These are phyloP conservation scores for Penicillium oxalicum DNA, from an alignment of 2,329 filamentous ascomycete genomes.

Conservation along the genomic window DNA sequence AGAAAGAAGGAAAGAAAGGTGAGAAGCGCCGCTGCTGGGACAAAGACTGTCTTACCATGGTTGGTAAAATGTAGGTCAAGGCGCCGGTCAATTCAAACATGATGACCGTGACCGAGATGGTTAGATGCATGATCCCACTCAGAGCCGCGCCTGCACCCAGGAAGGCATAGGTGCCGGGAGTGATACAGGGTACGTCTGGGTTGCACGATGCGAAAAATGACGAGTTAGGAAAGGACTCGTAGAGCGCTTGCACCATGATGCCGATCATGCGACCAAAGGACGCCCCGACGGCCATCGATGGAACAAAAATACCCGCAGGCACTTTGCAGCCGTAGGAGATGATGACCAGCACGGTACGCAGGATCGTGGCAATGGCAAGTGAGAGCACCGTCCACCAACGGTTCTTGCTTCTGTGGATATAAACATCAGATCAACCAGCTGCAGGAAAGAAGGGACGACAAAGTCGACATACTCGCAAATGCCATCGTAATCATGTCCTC, in stretches of 20 bases:
- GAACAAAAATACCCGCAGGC: conserved; percentile 94
- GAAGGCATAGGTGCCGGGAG: conserved; percentile 94
- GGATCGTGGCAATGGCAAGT: conserved; percentile 68
- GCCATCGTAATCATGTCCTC: conserved; percentile 77
- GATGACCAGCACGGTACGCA: conserved; percentile 80
- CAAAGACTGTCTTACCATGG: conserved; percentile 57
- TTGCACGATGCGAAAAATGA: conserved; percentile 83
- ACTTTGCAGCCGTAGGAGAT: conserved; percentile 98
- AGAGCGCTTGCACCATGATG: conserved; percentile 82
- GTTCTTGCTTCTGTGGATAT: conserved; percentile 49
- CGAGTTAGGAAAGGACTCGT: conserved; percentile 76
- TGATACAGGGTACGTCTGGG: conserved; percentile 91
- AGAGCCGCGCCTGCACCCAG: conserved; percentile 85
- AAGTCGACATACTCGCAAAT: conserved; percentile 63
- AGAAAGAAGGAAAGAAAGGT: too few relatives aligned
- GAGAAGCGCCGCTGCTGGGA: too few relatives aligned
- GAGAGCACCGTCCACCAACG: conserved; percentile 74
- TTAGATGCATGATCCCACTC: conserved; percentile 97
- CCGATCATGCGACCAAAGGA: conserved; percentile 92
- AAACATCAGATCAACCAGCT: conserved; percentile 9
- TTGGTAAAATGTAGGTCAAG: conserved; percentile 90
- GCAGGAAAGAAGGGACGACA: neutral
- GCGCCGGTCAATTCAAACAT: conserved; percentile 99
- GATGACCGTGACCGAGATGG: conserved; percentile 93
- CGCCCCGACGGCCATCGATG: conserved; percentile 94